Percentiles rank a stretch among this genome's conserved stretches.
phyloP scores from a whole-genome alignment of 2,329 filamentous ascomycete species.

The Diaporthe sp. region DNA sequence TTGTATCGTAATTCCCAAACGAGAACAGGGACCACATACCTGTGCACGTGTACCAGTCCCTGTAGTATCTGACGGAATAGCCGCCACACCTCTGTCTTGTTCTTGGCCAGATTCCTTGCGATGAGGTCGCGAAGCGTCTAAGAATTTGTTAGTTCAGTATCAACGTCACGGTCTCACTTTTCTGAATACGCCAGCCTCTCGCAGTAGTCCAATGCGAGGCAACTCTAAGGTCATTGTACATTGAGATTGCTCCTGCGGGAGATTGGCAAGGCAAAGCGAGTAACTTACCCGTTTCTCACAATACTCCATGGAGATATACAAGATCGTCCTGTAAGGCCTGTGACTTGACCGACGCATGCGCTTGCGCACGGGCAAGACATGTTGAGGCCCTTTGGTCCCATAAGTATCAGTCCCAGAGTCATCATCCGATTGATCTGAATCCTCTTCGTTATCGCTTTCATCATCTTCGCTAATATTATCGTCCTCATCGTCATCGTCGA shows the following conservation, averaged over 20 bases:
- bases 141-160: background rate
- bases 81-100: conserved; percentile 86
- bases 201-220: conserved; percentile 11
- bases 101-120: conserved; percentile 77
- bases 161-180: background rate
- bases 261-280: background rate
- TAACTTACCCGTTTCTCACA: conserved; percentile 84
- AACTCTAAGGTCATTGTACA: background rate
- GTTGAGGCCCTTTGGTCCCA: background rate
- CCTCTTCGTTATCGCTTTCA: conserved; percentile 59
- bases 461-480: conserved; percentile 53
- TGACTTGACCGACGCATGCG: conserved; percentile 52
- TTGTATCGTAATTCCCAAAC: background rate
- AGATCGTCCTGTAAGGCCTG: conserved; percentile 74
- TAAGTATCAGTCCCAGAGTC: conserved; percentile 50
- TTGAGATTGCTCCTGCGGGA: background rate
- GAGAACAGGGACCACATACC: background rate
- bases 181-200: background rate
- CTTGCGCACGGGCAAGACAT: conserved; percentile 39
- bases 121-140: conserved; percentile 91
- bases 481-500: conserved; percentile 64
- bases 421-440: conserved; percentile 52
- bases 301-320: conserved; percentile 99
- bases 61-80: conserved; percentile 92
- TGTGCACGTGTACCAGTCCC: conserved; percentile 88